Conservation (phyloP, 2,329 filamentous ascomycete species). For the Myriangium duriaei region DNA sequence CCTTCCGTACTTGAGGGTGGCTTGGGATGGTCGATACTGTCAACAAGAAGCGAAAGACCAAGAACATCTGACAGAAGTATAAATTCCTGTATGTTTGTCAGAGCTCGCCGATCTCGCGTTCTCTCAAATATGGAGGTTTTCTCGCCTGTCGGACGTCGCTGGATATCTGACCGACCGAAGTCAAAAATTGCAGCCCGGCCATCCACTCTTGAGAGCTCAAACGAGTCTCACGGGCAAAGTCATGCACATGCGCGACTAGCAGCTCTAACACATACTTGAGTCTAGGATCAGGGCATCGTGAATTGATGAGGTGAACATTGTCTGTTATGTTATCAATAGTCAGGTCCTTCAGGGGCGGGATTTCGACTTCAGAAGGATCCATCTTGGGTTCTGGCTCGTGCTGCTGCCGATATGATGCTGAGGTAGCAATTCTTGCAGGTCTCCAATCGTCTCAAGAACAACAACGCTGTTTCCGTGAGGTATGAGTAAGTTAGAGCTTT, state of each 20-base stretch:
- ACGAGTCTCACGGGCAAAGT: slow-evolving; percentile 68
- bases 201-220: slow-evolving; percentile 71
- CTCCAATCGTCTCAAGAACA: too few relatives aligned
- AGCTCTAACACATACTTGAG: slow-evolving; percentile 61
- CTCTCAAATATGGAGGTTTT: too few relatives aligned
- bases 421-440: too few relatives aligned
- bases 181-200: slow-evolving; percentile 58
- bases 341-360: too few relatives aligned
- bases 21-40: slow-evolving; percentile 75
- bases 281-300: slow-evolving; percentile 50
- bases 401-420: too few relatives aligned
- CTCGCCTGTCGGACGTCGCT: slow-evolving; percentile 58
- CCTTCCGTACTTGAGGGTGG: slow-evolving; percentile 58
- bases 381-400: too few relatives aligned
- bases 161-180: slow-evolving; percentile 59
- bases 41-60: slow-evolving; percentile 66
- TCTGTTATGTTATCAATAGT: slow-evolving; percentile 71
- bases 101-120: too few relatives aligned
- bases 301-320: slow-evolving; percentile 64
- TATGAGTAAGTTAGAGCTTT: too few relatives aligned
- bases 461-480: too few relatives aligned
- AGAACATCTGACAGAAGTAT: slow-evolving; percentile 72
- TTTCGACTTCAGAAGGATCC: too few relatives aligned
- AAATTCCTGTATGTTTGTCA: too few relatives aligned
- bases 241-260: slow-evolving; percentile 65